Base-by-base conservation (phyloP, 257 asterid genomes). In the Hygrophila difformis region DNA sequence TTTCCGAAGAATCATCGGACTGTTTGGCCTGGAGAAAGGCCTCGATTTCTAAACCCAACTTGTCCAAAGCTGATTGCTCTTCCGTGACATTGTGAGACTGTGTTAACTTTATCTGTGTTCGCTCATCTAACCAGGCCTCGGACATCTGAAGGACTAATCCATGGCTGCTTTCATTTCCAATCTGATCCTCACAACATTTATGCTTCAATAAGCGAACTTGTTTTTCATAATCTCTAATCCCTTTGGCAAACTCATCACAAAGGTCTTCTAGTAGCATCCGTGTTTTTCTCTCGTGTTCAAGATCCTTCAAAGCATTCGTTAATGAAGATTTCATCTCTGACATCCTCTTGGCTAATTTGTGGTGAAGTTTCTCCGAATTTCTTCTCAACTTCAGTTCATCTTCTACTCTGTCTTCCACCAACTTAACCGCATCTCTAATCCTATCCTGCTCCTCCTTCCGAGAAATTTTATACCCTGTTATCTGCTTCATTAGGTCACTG, bases 101-200 rank as follows among this genome's bases (percentile, higher is more conserved):
- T 2, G 59, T 76, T 44, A 64, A 67, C 76, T 78, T 72, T 81
- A 71, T 72, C 61, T 88, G 96, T 48, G 70, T 55, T 53, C 98
- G 59, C 51, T 77, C 96, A 7, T 89, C 98, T 13, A 85, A 53
- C 98, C 98, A 89, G 16, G 96, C 94, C 59, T 89, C 98, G 31
- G 96, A 82, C 33, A 82, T 64, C 67, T 89, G 96, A 53, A 89
- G 85, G 53, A 85, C 63, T 66, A 85, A 63, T 0, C 81, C 65
- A 54, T 76, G 78, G 39, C 59, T 47, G 8, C 66, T 70, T 5
- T 67, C 72, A 22, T 39, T 48, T 1, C 39, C 58, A 10, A 51
- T 44, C 58, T 55, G 72, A 45, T 73, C 84, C 47, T 48, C 53
- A 3, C 59, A 45, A 4, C 51, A 50, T 44, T 67, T 73, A 29